phyloP scores from a whole-genome alignment of 495 filamentous ascomycete genomes.

The Viridothelium virens region DNA sequence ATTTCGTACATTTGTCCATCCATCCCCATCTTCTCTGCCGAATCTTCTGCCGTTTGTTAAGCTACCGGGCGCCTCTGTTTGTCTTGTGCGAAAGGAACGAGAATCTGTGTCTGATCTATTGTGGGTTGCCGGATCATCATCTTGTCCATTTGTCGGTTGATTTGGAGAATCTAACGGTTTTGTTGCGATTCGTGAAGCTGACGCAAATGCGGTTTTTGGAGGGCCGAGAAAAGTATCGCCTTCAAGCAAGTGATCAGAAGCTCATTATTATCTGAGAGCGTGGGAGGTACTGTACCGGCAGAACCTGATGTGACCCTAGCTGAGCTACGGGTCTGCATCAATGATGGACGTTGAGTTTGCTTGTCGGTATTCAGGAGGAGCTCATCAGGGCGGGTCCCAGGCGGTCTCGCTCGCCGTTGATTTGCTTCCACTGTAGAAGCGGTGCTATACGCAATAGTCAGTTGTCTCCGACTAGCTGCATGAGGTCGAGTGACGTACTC shows the following conservation, averaged over 20 bases:
- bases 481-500: slow-evolving; percentile 54
- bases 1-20: slow-evolving; percentile 51
- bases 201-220: slow-evolving; percentile 78
- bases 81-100: slow-evolving; percentile 31
- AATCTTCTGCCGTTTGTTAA: slow-evolving; percentile 37
- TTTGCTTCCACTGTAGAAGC: slow-evolving; percentile 10
- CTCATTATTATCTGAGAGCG: slow-evolving; percentile 21
- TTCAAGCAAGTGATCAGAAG: slow-evolving; percentile 25
- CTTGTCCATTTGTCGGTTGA: slow-evolving; percentile 23
- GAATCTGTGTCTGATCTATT: background rate
- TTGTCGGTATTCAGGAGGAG: background rate
- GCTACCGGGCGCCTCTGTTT: too few relatives aligned
- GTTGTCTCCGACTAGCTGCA: slow-evolving; percentile 25
- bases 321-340: slow-evolving; percentile 20
- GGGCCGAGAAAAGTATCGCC: slow-evolving; percentile 82
- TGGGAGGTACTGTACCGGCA: background rate
- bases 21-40: slow-evolving; percentile 46
- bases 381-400: slow-evolving; percentile 7
- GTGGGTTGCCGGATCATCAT: background rate
- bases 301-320: slow-evolving; percentile 18
- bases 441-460: slow-evolving; percentile 22
- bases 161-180: slow-evolving; percentile 23
- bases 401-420: slow-evolving; percentile 15
- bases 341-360: background rate
- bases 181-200: slow-evolving; percentile 48